Evolutionary conservation across 116 monocot species (phyloP).

Genomic region (Cymodocea nodosa): DNA sequence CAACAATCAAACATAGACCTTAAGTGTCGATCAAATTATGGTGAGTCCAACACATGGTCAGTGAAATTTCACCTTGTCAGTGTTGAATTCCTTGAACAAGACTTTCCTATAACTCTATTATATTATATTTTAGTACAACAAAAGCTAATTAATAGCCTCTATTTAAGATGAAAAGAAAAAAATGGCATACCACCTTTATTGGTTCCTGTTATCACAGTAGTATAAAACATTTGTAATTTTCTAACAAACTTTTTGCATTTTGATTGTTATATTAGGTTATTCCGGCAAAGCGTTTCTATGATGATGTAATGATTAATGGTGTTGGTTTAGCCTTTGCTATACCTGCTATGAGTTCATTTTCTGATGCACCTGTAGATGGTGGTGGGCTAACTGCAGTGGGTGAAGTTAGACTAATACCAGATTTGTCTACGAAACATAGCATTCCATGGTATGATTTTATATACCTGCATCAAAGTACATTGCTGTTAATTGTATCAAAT

Average conservation of each 20-base stretch:
- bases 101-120: too few species aligned
- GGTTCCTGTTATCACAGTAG: background rate
- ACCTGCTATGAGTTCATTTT: conserved; percentile 71
- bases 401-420: conserved; percentile 89
- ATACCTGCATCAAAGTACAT: too few species aligned
- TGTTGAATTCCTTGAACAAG: too few species aligned
- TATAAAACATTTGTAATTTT: background rate
- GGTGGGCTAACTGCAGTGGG: conserved; percentile 63
- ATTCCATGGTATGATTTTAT: conserved; percentile 64
- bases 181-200: background rate
- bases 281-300: conserved; percentile 70
- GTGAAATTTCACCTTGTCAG: too few species aligned
- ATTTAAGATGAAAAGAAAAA: too few species aligned
- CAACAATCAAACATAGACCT: too few species aligned
- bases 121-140: too few species aligned
- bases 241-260: background rate
- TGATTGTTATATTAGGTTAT: conserved; percentile 38
- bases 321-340: conserved; percentile 63
- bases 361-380: conserved; percentile 62
- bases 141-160: too few species aligned
- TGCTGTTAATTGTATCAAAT: too few species aligned
- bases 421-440: conserved; percentile 51
- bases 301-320: conserved; percentile 56
- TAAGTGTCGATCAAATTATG: too few species aligned
- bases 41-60: too few species aligned